Percentiles rank a stretch among this genome's conserved stretches.
Evolutionary conservation across 2,329 filamentous ascomycete genomes (phyloP).

Genomic region (Colletotrichum sp.): DNA sequence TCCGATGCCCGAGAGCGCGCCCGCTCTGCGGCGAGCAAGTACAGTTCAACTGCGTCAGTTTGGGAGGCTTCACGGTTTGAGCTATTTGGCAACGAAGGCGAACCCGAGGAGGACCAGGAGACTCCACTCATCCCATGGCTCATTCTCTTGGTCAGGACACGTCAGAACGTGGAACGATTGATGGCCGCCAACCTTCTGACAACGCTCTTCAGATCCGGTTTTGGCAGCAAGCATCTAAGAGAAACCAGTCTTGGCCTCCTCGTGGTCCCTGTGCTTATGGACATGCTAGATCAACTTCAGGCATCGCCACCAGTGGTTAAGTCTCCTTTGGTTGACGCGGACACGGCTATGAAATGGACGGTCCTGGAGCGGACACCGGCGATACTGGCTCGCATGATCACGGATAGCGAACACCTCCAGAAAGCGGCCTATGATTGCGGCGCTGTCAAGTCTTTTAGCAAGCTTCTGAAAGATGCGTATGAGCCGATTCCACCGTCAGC

Average conservation of each 20-base stretch:
- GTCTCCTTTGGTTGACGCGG: conserved; percentile 35
- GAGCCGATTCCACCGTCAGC: conserved; percentile 41
- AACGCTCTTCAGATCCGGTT: conserved; percentile 70
- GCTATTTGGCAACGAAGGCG: conserved; percentile 27
- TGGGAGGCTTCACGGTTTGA: conserved; percentile 38
- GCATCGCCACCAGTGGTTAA: conserved; percentile 3
- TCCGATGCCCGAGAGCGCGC: conserved; percentile 42
- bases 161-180: conserved; percentile 63
- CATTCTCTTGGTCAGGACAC: conserved; percentile 65
- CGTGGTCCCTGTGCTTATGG: conserved; percentile 72
- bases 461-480: conserved; percentile 57
- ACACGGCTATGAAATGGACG: conserved; percentile 47
- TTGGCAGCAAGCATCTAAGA: conserved; percentile 64
- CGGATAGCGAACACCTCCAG: conserved; percentile 80
- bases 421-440: conserved; percentile 76
- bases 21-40: conserved; percentile 27
- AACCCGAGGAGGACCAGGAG: conserved; percentile 65
- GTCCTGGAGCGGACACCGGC: conserved; percentile 75
- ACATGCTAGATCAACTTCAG: conserved; percentile 44
- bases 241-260: conserved; percentile 70
- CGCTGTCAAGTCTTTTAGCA: conserved; percentile 50
- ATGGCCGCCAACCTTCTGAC: conserved; percentile 74
- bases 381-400: conserved; percentile 78
- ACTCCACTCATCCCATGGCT: conserved; percentile 78
- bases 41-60: conserved; percentile 27